Conservation (phyloP, 2,329 filamentous ascomycete genomes). For the Beauveria bassiana region DNA sequence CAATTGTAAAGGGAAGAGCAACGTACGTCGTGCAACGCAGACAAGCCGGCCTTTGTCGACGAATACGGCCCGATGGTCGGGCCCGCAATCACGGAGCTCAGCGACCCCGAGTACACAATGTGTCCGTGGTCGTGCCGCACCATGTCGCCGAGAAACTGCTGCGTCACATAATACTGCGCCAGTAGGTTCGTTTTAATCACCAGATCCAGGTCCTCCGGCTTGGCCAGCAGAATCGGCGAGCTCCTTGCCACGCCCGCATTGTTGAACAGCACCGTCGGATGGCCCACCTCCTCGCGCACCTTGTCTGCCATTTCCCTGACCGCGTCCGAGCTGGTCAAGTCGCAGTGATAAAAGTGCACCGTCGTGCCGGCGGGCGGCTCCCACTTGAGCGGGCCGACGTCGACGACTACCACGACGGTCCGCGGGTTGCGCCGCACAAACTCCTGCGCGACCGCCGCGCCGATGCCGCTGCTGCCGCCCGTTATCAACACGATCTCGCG, state of each 20-base stretch:
- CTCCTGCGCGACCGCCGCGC: slow-evolving; percentile 23
- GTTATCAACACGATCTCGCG: slow-evolving; percentile 32
- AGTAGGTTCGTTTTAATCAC: slow-evolving; percentile 42
- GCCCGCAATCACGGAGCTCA: slow-evolving; percentile 46
- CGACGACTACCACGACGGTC: slow-evolving; percentile 26
- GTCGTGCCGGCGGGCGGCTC: slow-evolving; percentile 14
- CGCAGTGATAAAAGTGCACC: slow-evolving; percentile 26
- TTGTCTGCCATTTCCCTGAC: slow-evolving; percentile 21
- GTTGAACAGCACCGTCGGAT: slow-evolving; percentile 30
- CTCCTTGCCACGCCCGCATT: slow-evolving; percentile 26
- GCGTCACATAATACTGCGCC: slow-evolving; percentile 48
- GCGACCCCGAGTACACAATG: slow-evolving; percentile 53
- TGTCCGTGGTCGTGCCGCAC: slow-evolving; percentile 52
- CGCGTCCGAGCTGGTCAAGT: slow-evolving; percentile 25
- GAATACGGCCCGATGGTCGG: slow-evolving; percentile 53
- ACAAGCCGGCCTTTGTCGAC: slow-evolving; percentile 40
- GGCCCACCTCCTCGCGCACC: slow-evolving; percentile 26
- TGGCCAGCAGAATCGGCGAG: slow-evolving; percentile 21
- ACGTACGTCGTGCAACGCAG: slow-evolving; percentile 22
- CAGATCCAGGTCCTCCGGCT: slow-evolving; percentile 21
- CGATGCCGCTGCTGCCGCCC: slow-evolving; percentile 33
- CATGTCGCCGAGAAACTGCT: slow-evolving; percentile 55
- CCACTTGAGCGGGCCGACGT: slow-evolving; percentile 25
- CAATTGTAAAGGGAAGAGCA: neutral
- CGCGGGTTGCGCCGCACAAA: slow-evolving; percentile 19